These are phyloP conservation scores for Chrysopogon serrulatus DNA, from an alignment of 176 grass and related monocot genomes.

Conservation along the genomic window DNA sequence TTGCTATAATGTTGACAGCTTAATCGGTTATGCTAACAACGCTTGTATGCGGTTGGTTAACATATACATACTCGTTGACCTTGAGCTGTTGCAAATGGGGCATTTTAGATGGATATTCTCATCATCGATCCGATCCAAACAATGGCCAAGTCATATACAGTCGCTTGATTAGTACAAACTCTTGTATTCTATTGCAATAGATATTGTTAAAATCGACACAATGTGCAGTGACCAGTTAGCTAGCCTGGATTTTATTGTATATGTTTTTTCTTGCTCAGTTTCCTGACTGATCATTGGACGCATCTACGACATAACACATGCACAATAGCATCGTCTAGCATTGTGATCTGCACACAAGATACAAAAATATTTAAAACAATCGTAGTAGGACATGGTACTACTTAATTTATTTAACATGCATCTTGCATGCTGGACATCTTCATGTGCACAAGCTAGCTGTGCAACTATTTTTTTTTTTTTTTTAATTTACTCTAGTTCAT, in stretches of 20 bases:
- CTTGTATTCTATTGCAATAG: neutral
- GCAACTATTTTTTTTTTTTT: neutral
- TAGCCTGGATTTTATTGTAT: neutral
- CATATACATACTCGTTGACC: neutral
- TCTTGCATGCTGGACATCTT: neutral
- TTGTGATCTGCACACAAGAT: neutral
- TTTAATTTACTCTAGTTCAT: too few relatives aligned
- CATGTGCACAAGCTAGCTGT: neutral
- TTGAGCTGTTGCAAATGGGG: neutral
- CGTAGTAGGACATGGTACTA: neutral
- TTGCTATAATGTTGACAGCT: neutral
- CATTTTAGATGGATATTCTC: constrained; percentile 12
- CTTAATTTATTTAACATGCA: neutral
- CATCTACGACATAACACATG: neutral
- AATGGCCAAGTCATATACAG: neutral
- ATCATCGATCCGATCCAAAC: neutral
- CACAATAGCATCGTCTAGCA: neutral
- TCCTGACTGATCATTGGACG: neutral
- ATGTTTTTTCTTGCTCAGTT: neutral
- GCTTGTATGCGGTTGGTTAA: neutral
- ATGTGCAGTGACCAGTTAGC: neutral
- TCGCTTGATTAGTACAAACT: neutral
- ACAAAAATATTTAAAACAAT: neutral
- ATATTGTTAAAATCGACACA: neutral
- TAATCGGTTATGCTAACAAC: neutral